Evolutionary conservation across 2,329 filamentous ascomycete genomes (phyloP).

Genomic region (Colletotrichum cereale): DNA sequence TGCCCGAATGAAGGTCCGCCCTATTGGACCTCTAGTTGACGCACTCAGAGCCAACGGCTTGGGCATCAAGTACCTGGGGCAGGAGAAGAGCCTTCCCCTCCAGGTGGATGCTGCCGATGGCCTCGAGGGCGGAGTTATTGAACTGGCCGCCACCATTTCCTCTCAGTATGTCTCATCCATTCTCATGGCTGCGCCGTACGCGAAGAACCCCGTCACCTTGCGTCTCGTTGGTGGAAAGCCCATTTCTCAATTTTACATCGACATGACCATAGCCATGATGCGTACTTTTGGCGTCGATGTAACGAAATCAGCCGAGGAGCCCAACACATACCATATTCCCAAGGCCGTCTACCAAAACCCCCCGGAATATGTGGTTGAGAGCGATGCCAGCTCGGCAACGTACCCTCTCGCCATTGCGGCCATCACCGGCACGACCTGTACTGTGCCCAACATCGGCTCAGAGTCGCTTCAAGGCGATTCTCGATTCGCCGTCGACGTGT

Average conservation of each 20-base stretch:
- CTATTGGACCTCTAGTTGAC: conserved; percentile 93
- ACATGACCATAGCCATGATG: conserved; percentile 99
- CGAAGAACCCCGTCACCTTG: conserved; percentile 91
- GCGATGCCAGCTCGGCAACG: conserved; percentile 96
- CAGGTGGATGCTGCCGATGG: conserved; percentile 85
- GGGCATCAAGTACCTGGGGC: conserved; percentile 87
- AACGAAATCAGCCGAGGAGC: conserved; percentile 79
- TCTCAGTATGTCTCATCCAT: conserved; percentile 99
- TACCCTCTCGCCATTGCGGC: conserved; percentile 95
- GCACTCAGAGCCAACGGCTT: conserved; percentile 89
- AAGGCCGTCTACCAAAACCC: conserved; percentile 87
- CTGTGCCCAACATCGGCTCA: conserved; percentile 95
- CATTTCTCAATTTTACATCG: conserved; percentile 96
- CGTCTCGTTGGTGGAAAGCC: conserved; percentile 95
- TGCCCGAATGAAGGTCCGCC: conserved; percentile 93
- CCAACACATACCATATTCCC: conserved; percentile 94
- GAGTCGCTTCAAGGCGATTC: conserved; percentile 94
- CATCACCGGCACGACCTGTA: conserved; percentile 95
- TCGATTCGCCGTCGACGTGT: conserved; percentile 89
- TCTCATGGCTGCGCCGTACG: conserved; percentile 96
- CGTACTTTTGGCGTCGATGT: conserved; percentile 88
- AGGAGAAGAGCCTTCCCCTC: conserved; percentile 85
- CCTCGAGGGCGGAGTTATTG: conserved; percentile 87
- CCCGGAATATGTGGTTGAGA: conserved; percentile 89
- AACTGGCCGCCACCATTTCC: conserved; percentile 93